A percentile compares a stretch with the other conserved stretches of the same genome.
These are phyloP conservation scores for Adansonia rubrostipa DNA, from an alignment of 441 rosid genomes.

Conservation along the genomic window DNA sequence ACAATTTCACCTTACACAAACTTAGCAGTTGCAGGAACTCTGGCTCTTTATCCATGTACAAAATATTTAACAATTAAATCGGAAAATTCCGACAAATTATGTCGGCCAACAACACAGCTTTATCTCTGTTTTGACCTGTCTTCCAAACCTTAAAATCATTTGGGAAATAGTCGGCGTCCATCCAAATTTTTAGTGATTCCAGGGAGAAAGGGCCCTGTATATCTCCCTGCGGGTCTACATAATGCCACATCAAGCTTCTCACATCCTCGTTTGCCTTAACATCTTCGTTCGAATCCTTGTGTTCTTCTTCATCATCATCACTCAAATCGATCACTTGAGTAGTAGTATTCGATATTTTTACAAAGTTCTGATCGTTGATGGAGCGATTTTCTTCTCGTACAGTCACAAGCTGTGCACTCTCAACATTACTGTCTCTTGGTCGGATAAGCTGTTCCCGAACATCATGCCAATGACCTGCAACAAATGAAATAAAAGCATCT, in stretches of 20 bases:
- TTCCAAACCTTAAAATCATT: conserved; percentile 76
- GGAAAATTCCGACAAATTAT: conserved; percentile 33
- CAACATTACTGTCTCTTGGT: conserved; percentile 23
- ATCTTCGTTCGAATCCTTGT: conserved; percentile 30
- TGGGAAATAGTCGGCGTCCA: conserved; percentile 56
- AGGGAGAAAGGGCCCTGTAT: conserved; percentile 76
- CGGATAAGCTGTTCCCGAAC: conserved; percentile 34
- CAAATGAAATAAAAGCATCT: background rate
- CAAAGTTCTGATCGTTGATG: conserved; percentile 25
- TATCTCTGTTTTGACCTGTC: conserved; percentile 48
- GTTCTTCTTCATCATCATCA: conserved; percentile 58
- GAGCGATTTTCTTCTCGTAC: background rate
- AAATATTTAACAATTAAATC: background rate
- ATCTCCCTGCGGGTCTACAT: conserved; percentile 67
- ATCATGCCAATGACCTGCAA: conserved; percentile 38
- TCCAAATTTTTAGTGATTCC: conserved; percentile 61
- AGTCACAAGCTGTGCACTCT: conserved; percentile 12
- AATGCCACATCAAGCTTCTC: conserved; percentile 56
- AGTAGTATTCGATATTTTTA: conserved; percentile 3
- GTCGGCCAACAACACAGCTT: conserved; percentile 51
- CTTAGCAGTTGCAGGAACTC: background rate
- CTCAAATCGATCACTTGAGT: conserved; percentile 62
- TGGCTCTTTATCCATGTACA: background rate
- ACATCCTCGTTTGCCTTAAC: conserved; percentile 24
- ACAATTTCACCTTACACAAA: background rate